phyloP scores from a whole-genome alignment of 805 yeast genomes.

The Sungouiella blattae region DNA sequence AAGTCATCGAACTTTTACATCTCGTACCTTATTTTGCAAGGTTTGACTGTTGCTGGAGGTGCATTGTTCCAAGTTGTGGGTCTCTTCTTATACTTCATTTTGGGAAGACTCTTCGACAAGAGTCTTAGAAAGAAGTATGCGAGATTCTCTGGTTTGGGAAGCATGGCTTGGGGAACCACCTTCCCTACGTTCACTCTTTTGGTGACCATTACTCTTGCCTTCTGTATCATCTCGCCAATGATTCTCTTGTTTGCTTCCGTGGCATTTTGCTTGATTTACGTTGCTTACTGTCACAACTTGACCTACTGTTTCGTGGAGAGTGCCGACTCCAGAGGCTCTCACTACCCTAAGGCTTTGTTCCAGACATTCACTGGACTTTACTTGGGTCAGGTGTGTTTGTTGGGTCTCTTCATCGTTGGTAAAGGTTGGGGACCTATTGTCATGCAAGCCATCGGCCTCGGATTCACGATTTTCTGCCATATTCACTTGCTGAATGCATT shows the following conservation, averaged over 20 bases:
- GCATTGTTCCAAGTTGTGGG: slow-evolving; percentile 60
- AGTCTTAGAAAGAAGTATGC: slow-evolving; percentile 67
- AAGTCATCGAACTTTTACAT: slow-evolving; percentile 71
- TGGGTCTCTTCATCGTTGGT: slow-evolving; percentile 85
- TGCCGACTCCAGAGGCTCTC: slow-evolving; percentile 73
- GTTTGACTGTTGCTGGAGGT: slow-evolving; percentile 63
- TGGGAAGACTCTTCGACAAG: slow-evolving; percentile 54
- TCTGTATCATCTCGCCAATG: slow-evolving; percentile 76
- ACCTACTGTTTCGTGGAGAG: slow-evolving; percentile 66
- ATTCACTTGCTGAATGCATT: slow-evolving; percentile 62
- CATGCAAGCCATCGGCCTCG: slow-evolving; percentile 63
- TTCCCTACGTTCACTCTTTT: slow-evolving; percentile 75
- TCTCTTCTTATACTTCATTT: slow-evolving; percentile 54
- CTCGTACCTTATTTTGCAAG: slow-evolving; percentile 66
- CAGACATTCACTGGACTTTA: slow-evolving; percentile 88
- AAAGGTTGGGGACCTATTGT: slow-evolving; percentile 95
- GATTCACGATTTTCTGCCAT: slow-evolving; percentile 68
- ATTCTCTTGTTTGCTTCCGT: slow-evolving; percentile 69
- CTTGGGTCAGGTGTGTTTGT: slow-evolving; percentile 77
- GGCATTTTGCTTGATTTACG: slow-evolving; percentile 67
- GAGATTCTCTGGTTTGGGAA: slow-evolving; percentile 52
- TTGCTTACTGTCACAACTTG: slow-evolving; percentile 76
- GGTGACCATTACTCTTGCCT: slow-evolving; percentile 65
- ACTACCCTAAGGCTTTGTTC: slow-evolving; percentile 84
- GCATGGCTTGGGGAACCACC: slow-evolving; percentile 67